Evolutionary conservation across 2,329 filamentous ascomycete species (phyloP).

Genomic region (Thermothelomyces thermophilus): DNA sequence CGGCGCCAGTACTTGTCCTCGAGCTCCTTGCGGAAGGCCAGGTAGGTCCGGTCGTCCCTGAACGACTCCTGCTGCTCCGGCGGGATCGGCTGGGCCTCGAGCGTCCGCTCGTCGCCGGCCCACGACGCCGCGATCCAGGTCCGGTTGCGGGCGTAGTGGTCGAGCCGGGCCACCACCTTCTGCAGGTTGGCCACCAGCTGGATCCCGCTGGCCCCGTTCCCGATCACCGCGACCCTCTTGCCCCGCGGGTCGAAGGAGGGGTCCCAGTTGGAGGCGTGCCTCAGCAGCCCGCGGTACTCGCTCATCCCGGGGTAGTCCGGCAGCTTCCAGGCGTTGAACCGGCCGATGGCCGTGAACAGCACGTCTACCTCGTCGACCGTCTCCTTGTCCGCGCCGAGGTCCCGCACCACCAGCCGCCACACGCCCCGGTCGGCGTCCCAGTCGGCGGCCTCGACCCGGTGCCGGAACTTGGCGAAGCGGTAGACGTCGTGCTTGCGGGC

Average conservation of each 20-base stretch:
- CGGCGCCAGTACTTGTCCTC: constrained; percentile 49
- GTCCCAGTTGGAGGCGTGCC: constrained; percentile 58
- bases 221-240: constrained; percentile 53
- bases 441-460: constrained; percentile 46
- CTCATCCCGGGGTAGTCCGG: constrained; percentile 54
- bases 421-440: constrained; percentile 48
- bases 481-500: constrained; percentile 61
- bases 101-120: constrained; percentile 47
- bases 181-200: constrained; percentile 51
- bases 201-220: constrained; percentile 57
- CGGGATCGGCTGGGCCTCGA: constrained; percentile 49
- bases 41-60: constrained; percentile 54
- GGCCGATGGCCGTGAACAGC: constrained; percentile 56
- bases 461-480: constrained; percentile 47
- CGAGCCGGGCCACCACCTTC: constrained; percentile 42
- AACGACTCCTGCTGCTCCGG: constrained; percentile 51
- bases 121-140: constrained; percentile 64
- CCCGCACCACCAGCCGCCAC: constrained; percentile 49
- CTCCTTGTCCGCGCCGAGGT: neutral
- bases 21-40: constrained; percentile 47
- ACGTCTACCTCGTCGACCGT: constrained; percentile 40
- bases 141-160: constrained; percentile 58
- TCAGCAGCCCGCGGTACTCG: constrained; percentile 47
- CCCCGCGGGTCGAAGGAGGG: constrained; percentile 40
- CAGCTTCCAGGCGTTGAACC: constrained; percentile 43